phyloP scores from a whole-genome alignment of 352 stramenopile genomes.

The Phytophthora foliorum region DNA sequence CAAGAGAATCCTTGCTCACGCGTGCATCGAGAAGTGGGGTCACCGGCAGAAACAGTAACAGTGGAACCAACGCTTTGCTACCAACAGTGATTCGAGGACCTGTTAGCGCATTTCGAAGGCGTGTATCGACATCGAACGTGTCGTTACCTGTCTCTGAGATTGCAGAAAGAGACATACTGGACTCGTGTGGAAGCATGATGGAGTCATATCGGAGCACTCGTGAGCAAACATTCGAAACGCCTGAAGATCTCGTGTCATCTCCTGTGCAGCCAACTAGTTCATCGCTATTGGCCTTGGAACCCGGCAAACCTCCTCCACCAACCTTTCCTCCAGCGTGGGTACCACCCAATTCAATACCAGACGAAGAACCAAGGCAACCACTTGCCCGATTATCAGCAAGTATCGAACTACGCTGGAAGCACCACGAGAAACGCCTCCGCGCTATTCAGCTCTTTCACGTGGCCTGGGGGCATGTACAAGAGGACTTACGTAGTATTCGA shows the following conservation, averaged over 20 bases:
- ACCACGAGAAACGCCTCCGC: slow-evolving; percentile 53
- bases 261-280: background rate
- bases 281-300: background rate
- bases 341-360: slow-evolving; percentile 10
- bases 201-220: slow-evolving; percentile 19
- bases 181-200: slow-evolving; percentile 22
- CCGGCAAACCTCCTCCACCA: background rate
- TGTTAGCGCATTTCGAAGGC: slow-evolving; percentile 12
- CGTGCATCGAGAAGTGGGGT: background rate
- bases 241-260: background rate
- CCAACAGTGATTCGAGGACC: slow-evolving; percentile 15
- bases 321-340: background rate
- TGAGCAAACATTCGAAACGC: background rate
- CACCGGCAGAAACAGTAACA: slow-evolving; percentile 4
- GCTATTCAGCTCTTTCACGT: slow-evolving; percentile 49
- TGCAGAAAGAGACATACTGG: slow-evolving; percentile 6
- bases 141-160: slow-evolving; percentile 10
- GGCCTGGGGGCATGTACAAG: slow-evolving; percentile 31
- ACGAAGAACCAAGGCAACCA: background rate
- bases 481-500: slow-evolving; percentile 19
- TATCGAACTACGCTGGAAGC: slow-evolving; percentile 49
- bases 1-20: background rate
- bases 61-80: slow-evolving; percentile 4
- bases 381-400: slow-evolving; percentile 30
- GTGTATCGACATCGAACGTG: slow-evolving; percentile 23